phyloP scores from a whole-genome alignment of 2,329 filamentous ascomycete genomes.

The Cryphonectria japonica region DNA sequence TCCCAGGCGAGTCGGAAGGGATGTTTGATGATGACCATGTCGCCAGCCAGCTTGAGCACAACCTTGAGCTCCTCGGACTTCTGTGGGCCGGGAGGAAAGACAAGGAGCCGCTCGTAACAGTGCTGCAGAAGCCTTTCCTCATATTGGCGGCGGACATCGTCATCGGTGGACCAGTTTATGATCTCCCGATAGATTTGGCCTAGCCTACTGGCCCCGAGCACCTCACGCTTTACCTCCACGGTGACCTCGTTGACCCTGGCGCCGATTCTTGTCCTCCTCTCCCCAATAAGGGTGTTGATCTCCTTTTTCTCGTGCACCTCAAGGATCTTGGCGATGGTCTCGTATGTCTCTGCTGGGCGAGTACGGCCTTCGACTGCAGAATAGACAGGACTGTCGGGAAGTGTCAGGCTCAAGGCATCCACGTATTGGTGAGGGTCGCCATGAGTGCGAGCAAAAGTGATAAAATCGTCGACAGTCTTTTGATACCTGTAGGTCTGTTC shows the following conservation, averaged over 20 bases:
- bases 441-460: constrained; percentile 71
- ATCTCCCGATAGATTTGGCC: constrained; percentile 79
- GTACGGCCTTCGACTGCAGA: constrained; percentile 80
- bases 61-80: constrained; percentile 74
- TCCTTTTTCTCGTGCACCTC: constrained; percentile 86
- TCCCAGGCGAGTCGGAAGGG: constrained; percentile 90
- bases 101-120: constrained; percentile 76
- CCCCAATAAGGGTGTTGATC: constrained; percentile 88
- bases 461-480: constrained; percentile 77
- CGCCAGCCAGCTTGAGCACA: constrained; percentile 77
- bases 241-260: constrained; percentile 84
- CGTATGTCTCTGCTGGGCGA: constrained; percentile 79
- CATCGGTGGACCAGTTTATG: constrained; percentile 88
- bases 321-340: constrained; percentile 78
- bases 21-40: constrained; percentile 96
- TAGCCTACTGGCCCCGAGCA: constrained; percentile 75
- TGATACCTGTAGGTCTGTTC: constrained; percentile 67
- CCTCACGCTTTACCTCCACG: constrained; percentile 82
- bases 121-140: constrained; percentile 89
- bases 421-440: constrained; percentile 76
- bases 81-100: constrained; percentile 63
- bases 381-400: constrained; percentile 84
- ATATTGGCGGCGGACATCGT: constrained; percentile 79
- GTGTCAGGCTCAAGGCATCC: constrained; percentile 72
- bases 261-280: constrained; percentile 84